Evolutionary conservation across 257 asterid genomes (phyloP).

Genomic region (Ajuga chamaepitys): DNA sequence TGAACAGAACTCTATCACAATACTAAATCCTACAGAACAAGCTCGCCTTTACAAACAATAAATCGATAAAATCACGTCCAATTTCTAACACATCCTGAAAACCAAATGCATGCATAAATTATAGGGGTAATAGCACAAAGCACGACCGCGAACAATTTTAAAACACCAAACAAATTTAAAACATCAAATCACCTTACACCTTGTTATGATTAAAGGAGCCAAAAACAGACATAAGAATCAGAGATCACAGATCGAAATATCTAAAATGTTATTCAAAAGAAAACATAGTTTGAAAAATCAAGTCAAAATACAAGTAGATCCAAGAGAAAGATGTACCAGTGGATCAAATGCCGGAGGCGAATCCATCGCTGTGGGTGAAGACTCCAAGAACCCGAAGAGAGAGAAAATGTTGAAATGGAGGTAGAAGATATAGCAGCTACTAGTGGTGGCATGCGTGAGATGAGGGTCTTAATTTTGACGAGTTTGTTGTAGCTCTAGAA

Average conservation of each 20-base stretch:
- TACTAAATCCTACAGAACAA: neutral
- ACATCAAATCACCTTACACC: neutral
- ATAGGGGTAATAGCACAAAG: neutral
- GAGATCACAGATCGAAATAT: constrained; percentile 7
- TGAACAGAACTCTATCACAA: too few relatives aligned
- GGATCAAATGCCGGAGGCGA: constrained; percentile 37
- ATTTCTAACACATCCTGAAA: neutral
- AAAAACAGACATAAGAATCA: neutral
- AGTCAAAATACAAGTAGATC: constrained; percentile 6
- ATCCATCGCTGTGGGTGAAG: constrained; percentile 23
- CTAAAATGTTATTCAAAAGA: constrained; percentile 7
- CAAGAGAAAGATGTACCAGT: constrained; percentile 29
- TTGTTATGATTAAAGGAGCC: neutral
- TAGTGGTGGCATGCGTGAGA: constrained; percentile 6
- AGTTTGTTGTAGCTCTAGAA: neutral
- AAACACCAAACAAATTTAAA: neutral
- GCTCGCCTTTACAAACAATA: too few relatives aligned
- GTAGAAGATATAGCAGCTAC: neutral
- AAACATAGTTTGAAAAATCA: constrained; percentile 26
- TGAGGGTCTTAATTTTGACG: constrained; percentile 8
- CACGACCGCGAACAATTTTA: neutral
- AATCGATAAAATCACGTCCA: neutral
- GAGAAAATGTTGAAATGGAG: neutral
- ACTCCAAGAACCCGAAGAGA: neutral
- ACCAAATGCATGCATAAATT: constrained; percentile 10